Conservation (phyloP, 768 basidiomycete genomes). For the Boletus pseudopeckii region DNA sequence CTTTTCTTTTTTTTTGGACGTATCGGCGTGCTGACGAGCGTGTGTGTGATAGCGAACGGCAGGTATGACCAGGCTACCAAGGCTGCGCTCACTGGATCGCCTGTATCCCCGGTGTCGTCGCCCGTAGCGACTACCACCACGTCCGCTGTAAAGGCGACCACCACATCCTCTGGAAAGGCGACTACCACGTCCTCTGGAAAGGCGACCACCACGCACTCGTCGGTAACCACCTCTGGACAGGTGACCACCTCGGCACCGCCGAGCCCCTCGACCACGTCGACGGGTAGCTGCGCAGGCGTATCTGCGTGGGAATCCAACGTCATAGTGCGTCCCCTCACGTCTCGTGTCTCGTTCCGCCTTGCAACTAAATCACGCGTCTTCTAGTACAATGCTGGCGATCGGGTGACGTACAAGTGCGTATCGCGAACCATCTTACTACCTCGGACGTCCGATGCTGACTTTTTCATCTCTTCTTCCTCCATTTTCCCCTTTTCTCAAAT, state of each 20-base stretch:
- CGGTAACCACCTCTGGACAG: neutral
- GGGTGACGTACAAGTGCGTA: slow-evolving; percentile 41
- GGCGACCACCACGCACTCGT: neutral
- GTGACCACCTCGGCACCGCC: slow-evolving; percentile 9
- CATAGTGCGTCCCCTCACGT: slow-evolving; percentile 32
- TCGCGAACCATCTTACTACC: neutral
- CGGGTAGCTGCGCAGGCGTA: slow-evolving; percentile 39
- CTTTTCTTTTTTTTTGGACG: too few relatives aligned
- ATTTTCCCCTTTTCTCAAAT: too few relatives aligned
- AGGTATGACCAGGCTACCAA: slow-evolving; percentile 43
- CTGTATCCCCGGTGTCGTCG: slow-evolving; percentile 1
- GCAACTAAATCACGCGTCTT: neutral
- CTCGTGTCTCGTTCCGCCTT: neutral
- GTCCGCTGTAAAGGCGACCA: too few relatives aligned
- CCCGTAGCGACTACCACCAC: neutral
- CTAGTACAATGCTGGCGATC: slow-evolving; percentile 43
- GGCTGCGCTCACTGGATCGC: slow-evolving; percentile 32
- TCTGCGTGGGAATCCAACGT: slow-evolving; percentile 38
- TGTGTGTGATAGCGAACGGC: slow-evolving; percentile 34
- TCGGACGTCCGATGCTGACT: neutral
- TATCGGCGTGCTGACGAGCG: neutral
- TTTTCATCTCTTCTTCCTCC: neutral
- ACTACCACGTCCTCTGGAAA: neutral
- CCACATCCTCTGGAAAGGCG: neutral
- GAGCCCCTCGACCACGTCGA: neutral